Evolutionary conservation across 2,329 filamentous ascomycete species (phyloP).

Genomic region (Aspergillus aculeatus): DNA sequence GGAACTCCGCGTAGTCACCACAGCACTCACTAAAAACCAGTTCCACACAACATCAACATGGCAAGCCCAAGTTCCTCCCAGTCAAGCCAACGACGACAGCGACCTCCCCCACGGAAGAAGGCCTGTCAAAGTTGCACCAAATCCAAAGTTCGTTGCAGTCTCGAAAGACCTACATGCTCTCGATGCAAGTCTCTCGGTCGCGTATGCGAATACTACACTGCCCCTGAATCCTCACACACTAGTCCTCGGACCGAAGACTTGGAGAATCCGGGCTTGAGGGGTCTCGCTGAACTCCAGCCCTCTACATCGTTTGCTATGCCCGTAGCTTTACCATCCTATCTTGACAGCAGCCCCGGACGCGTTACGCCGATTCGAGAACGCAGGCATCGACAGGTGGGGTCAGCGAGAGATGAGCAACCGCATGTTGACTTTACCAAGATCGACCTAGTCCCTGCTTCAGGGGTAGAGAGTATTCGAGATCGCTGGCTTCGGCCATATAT

Average conservation of each 20-base stretch:
- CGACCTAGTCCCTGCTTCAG: neutral
- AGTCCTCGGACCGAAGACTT: neutral
- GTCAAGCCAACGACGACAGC: neutral
- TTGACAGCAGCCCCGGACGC: neutral
- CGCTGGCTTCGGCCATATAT: conserved; percentile 29
- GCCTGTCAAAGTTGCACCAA: conserved; percentile 19
- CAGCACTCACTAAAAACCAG: neutral
- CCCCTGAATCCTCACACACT: neutral
- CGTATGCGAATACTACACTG: conserved; percentile 17
- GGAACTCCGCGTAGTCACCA: neutral
- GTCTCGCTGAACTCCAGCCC: neutral
- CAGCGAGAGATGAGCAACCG: neutral
- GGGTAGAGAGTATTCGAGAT: conserved; percentile 24
- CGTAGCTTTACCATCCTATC: neutral
- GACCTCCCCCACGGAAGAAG: conserved; percentile 19
- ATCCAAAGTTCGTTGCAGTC: conserved; percentile 22
- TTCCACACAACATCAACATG: neutral
- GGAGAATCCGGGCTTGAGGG: neutral
- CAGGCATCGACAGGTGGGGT: neutral
- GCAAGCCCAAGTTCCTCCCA: neutral
- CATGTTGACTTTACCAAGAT: neutral
- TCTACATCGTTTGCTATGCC: neutral
- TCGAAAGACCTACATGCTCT: conserved; percentile 19
- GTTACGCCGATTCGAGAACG: neutral
- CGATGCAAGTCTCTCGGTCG: conserved; percentile 17